Evolutionary conservation across 495 filamentous ascomycete genomes (phyloP), one percentile per base, ranked within the genome.

Genomic region (Tetracladium marchalianum): DNA sequence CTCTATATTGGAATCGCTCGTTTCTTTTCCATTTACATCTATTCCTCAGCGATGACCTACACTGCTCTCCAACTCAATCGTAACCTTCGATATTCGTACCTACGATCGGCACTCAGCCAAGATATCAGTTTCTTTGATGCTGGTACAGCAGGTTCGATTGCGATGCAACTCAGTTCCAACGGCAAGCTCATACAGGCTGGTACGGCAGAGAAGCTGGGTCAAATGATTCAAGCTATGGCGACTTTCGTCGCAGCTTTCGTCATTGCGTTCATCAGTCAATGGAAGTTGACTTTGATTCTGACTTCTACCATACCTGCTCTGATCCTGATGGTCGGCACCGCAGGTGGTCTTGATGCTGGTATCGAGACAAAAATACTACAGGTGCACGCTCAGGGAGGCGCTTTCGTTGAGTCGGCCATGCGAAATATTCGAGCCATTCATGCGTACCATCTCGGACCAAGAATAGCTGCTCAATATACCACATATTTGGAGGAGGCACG

Each of bases 181-280:
- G 66, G 64, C 39, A 77, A 82, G 44, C 73, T 81, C 24, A 66
- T 73, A 37, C 66, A 70, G 5, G 73, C 82, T 45, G 75, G 72
- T 27, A 73, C 70, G 0, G 70, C 66, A 32, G 38, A 31, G 44
- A 46, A 18, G 44, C 27, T 18, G 44, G 35, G 8, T 19, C 39
- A 16, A 7, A 27, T 27, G 22, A 56, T 84, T 33, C 65, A 67
- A 22, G 72, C 67, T 38, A 51, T 78, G 4, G 69, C 75, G 4
- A 80, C 78, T 52, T 79, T 82, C 52, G 50, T 81, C 27, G 73
- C 77, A 5, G 74, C 76, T 0, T 82, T 81, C 49, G 62, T 81
- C 31, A 71, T 84, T 2, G 75, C 77, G 5, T 82, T 82, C 46
- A 42, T 50, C 6, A 58, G 52, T 12, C 47, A 60, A 9, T 70